These are phyloP conservation scores for Kwoniella botswanensis DNA, from an alignment of 768 basidiomycete genomes.

Conservation along the genomic window DNA sequence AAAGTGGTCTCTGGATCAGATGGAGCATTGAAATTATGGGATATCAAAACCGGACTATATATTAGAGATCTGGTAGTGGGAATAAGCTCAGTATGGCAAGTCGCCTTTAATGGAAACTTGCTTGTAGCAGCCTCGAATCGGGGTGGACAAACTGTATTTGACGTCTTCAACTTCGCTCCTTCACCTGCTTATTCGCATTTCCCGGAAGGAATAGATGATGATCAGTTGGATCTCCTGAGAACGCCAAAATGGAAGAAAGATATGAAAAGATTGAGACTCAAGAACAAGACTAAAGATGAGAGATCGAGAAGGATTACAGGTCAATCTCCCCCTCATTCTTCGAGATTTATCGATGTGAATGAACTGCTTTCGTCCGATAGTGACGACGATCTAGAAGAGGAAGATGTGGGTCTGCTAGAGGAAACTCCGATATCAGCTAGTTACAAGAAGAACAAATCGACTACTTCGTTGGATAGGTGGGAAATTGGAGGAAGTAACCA, in stretches of 20 bases:
- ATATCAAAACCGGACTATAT: constrained; percentile 81
- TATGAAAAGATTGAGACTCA: not conserved
- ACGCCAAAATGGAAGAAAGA: constrained; percentile 38
- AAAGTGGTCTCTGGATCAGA: constrained; percentile 95
- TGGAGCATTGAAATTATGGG: constrained; percentile 98
- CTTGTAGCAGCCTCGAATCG: constrained; percentile 78
- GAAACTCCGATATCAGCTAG: not conserved
- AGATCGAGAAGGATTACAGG: not conserved
- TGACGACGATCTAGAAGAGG: not conserved
- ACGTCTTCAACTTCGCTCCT: constrained; percentile 55
- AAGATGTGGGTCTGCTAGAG: too few relatives aligned
- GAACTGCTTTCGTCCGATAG: too few relatives aligned
- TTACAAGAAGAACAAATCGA: not conserved
- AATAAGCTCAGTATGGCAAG: constrained; percentile 96
- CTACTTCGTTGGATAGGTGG: constrained; percentile 16
- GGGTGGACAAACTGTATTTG: constrained; percentile 57
- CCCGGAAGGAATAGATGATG: constrained; percentile 41
- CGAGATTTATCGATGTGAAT: not conserved
- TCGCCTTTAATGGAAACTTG: constrained; percentile 90
- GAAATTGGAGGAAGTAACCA: not conserved
- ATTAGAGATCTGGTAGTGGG: constrained; percentile 87
- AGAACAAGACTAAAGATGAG: not conserved
- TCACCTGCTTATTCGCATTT: constrained; percentile 19
- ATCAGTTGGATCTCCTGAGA: constrained; percentile 33
- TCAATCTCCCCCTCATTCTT: not conserved